phyloP scores from a whole-genome alignment of 2,329 filamentous ascomycete species.

The Penicillium sp. region DNA sequence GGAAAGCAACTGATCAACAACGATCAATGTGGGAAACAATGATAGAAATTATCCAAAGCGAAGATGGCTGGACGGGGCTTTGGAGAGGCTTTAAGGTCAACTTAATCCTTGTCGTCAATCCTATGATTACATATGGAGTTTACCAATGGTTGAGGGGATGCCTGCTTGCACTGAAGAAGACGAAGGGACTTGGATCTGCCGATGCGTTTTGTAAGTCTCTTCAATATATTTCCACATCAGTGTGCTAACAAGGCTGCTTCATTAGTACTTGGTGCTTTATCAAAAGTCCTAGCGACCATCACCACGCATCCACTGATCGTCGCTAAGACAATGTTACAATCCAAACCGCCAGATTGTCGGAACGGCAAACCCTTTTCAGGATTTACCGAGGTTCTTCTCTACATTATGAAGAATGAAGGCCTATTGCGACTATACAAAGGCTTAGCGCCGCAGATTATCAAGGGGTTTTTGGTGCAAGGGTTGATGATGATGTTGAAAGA shows the following conservation, averaged over 20 bases:
- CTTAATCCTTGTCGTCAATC: too few relatives aligned
- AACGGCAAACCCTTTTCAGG: conserved; percentile 8
- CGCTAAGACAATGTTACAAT: conserved; percentile 15
- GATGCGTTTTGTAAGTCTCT: conserved; percentile 9
- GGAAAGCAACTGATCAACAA: too few relatives aligned
- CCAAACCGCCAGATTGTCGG: conserved; percentile 4
- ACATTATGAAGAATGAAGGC: conserved; percentile 12
- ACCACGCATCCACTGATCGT: conserved; percentile 16
- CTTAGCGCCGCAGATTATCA: conserved; percentile 11
- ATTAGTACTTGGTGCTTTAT: conserved; percentile 5
- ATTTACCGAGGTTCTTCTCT: conserved; percentile 14
- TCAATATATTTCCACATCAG: too few relatives aligned
- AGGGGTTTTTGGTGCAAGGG: conserved; percentile 16
- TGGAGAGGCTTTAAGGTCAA: too few relatives aligned
- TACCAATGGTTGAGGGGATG: too few relatives aligned
- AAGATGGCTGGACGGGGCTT: too few relatives aligned
- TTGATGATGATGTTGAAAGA: conserved; percentile 18
- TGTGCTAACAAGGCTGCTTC: too few relatives aligned
- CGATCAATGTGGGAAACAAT: too few relatives aligned
- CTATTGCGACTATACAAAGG: conserved; percentile 13
- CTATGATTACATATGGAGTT: too few relatives aligned
- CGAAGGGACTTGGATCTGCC: background rate
- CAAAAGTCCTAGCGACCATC: conserved; percentile 14
- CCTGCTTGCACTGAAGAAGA: too few relatives aligned
- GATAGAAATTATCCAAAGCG: too few relatives aligned